phyloP scores from a whole-genome alignment of 2,329 filamentous ascomycete species.

The Bipolaris oryzae region DNA sequence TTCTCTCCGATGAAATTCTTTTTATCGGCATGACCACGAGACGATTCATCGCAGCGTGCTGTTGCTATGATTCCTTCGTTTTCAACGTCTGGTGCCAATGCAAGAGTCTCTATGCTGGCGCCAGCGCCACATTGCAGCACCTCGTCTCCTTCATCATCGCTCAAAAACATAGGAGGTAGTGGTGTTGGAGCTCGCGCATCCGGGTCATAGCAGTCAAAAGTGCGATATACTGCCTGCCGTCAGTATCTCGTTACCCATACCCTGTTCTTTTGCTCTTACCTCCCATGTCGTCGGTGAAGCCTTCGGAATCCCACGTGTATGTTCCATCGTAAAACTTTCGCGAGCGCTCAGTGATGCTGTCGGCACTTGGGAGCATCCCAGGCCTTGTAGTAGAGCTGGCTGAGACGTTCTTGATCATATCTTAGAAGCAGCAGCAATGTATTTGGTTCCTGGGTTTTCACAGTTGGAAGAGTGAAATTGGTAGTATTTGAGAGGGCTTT shows the following conservation, averaged over 20 bases:
- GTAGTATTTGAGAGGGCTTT: neutral
- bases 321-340: conserved; percentile 41
- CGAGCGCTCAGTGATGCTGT: conserved; percentile 29
- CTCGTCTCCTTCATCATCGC: conserved; percentile 9
- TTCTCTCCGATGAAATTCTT: conserved; percentile 13
- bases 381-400: neutral
- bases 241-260: neutral
- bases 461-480: neutral
- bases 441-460: neutral
- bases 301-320: conserved; percentile 29
- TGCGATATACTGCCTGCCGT: conserved; percentile 16
- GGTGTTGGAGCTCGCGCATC: conserved; percentile 28
- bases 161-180: conserved; percentile 20
- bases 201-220: conserved; percentile 28
- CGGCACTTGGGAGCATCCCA: neutral
- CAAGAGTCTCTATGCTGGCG: neutral
- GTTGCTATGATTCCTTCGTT: neutral
- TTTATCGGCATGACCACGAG: conserved; percentile 1
- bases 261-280: conserved; percentile 14
- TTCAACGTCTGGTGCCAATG: neutral
- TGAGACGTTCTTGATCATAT: neutral
- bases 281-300: conserved; percentile 36
- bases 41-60: conserved; percentile 8
- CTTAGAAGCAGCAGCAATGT: neutral
- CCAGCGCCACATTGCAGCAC: neutral